phyloP scores from a whole-genome alignment of 2,329 filamentous ascomycete genomes.

The Mariannaea elegans region DNA sequence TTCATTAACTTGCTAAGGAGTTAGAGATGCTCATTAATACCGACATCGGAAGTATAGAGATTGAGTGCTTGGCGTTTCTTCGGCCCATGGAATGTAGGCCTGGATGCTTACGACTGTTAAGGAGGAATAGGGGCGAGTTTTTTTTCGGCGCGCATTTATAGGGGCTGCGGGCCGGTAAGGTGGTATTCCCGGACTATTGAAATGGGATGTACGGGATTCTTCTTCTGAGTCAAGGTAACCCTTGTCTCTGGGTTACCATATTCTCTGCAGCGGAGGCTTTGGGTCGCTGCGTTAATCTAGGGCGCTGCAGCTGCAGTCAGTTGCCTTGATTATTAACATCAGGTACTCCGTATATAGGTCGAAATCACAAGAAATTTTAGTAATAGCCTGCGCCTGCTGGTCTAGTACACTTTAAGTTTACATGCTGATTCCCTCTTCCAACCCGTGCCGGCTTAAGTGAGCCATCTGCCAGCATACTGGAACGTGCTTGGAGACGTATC shows the following conservation, averaged over 20 bases:
- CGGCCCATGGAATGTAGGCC: neutral
- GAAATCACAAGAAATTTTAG: too few relatives aligned
- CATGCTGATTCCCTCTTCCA: too few relatives aligned
- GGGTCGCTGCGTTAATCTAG: neutral
- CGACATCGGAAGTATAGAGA: slow-evolving; percentile 15
- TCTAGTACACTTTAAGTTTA: too few relatives aligned
- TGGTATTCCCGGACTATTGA: slow-evolving; percentile 4
- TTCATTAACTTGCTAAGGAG: slow-evolving; percentile 74
- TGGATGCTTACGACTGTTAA: slow-evolving; percentile 13
- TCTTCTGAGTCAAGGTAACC: neutral
- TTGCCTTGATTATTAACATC: too few relatives aligned
- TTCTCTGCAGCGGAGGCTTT: neutral
- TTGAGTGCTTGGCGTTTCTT: neutral
- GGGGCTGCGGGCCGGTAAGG: neutral
- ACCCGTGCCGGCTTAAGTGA: too few relatives aligned
- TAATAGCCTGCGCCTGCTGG: too few relatives aligned
- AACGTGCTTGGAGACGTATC: too few relatives aligned
- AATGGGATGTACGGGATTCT: slow-evolving; percentile 1
- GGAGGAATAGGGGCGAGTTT: neutral
- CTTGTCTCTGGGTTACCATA: neutral
- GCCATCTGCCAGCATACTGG: too few relatives aligned
- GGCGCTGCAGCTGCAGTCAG: too few relatives aligned
- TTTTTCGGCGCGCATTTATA: slow-evolving; percentile 11
- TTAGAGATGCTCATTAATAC: slow-evolving; percentile 36
- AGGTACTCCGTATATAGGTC: too few relatives aligned